Conservation (phyloP, 1,284 basidiomycete species). For the Vanrija pseudolonga region DNA sequence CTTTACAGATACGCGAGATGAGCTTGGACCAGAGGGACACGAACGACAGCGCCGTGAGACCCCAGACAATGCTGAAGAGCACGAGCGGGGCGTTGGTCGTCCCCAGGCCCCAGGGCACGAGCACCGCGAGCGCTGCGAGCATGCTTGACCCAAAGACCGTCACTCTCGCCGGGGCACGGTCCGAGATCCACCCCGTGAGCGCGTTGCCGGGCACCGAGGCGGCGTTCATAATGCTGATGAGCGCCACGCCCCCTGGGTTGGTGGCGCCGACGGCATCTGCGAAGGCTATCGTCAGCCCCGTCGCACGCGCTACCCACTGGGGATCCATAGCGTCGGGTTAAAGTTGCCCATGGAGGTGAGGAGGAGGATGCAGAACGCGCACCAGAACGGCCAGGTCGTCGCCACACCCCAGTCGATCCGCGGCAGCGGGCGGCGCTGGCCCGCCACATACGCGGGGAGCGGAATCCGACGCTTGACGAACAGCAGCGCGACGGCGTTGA, state of each 20-base stretch:
- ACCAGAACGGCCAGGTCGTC: constrained; percentile 25
- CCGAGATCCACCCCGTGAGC: constrained; percentile 40
- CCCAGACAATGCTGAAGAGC: constrained; percentile 32
- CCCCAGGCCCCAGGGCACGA: constrained; percentile 48
- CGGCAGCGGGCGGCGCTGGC: background rate
- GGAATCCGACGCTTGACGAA: constrained; percentile 42
- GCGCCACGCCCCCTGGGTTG: constrained; percentile 34
- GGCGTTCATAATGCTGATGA: constrained; percentile 46
- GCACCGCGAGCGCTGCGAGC: constrained; percentile 33
- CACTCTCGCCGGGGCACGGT: constrained; percentile 28
- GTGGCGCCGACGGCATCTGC: constrained; percentile 35
- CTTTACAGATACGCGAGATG: constrained; percentile 30
- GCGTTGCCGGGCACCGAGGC: constrained; percentile 43
- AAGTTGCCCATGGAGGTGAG: constrained; percentile 46
- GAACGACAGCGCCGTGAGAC: constrained; percentile 31
- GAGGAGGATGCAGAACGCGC: constrained; percentile 34
- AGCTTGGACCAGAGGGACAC: constrained; percentile 34
- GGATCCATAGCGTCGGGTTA: constrained; percentile 45
- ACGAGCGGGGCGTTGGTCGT: constrained; percentile 27
- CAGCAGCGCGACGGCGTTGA: constrained; percentile 31
- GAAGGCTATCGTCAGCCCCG: constrained; percentile 24
- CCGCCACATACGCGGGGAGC: constrained; percentile 2
- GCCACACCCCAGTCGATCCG: constrained; percentile 26
- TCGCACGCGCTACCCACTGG: constrained; percentile 29
- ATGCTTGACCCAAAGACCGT: constrained; percentile 36